Percentiles rank a stretch among this genome's conserved stretches.
Evolutionary conservation across 352 stramenopile genomes (phyloP).

Genomic region (Pythium dissimile): DNA sequence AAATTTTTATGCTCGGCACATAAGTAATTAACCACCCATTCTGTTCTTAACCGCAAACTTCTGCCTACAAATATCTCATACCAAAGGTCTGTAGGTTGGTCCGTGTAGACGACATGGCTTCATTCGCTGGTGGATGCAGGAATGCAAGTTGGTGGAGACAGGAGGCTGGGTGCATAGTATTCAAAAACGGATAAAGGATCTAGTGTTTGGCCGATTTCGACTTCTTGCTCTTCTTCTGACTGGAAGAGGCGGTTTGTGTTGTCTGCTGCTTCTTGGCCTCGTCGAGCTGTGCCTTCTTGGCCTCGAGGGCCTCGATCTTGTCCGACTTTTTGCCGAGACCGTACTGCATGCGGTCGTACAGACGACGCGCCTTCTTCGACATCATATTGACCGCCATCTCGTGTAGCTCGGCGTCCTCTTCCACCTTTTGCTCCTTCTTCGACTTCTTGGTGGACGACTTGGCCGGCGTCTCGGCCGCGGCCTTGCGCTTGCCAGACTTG

Average conservation of each 20-base stretch:
- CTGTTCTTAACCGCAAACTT: background rate
- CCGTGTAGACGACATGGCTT: no score
- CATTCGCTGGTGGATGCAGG: no score
- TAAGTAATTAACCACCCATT: background rate
- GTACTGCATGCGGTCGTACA: slow-evolving; percentile 92
- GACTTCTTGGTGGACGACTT: slow-evolving; percentile 45
- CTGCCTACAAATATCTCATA: no score
- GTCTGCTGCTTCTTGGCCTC: slow-evolving; percentile 46
- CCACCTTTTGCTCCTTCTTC: slow-evolving; percentile 74
- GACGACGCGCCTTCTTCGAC: slow-evolving; percentile 90
- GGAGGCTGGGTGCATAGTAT: background rate
- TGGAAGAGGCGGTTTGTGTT: slow-evolving; percentile 6
- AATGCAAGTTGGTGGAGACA: no score
- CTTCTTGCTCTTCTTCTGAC: slow-evolving; percentile 18
- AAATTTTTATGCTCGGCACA: background rate
- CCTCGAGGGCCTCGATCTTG: slow-evolving; percentile 81
- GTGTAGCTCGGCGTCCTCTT: slow-evolving; percentile 75
- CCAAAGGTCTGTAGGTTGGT: no score
- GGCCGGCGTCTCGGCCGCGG: slow-evolving; percentile 7
- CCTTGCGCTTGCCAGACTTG: slow-evolving; percentile 48
- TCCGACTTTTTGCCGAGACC: slow-evolving; percentile 85
- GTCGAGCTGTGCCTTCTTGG: slow-evolving; percentile 70
- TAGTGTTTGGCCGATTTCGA: slow-evolving; percentile 15
- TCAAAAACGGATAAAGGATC: slow-evolving; percentile 10
- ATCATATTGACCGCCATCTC: slow-evolving; percentile 91